phyloP scores from a whole-genome alignment of 371 early-diverging fungal species.

The Syncephalastrum racemosum region DNA sequence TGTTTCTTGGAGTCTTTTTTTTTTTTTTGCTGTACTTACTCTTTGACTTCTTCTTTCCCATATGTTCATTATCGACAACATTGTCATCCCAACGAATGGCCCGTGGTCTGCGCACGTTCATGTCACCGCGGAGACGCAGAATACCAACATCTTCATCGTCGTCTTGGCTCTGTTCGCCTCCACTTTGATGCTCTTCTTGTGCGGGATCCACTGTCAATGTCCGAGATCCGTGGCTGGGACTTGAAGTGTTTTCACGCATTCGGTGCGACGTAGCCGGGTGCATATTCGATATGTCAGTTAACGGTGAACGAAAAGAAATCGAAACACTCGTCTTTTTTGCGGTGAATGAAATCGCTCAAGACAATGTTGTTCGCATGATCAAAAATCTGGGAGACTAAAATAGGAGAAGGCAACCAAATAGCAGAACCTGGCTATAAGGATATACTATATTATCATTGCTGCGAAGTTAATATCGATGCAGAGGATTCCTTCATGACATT shows the following conservation, averaged over 20 bases:
- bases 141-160: constrained; percentile 42
- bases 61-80: constrained; percentile 86
- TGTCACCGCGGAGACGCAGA: constrained; percentile 53
- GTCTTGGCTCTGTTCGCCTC: constrained; percentile 4
- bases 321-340: too few species aligned
- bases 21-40: too few species aligned
- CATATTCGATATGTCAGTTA: not conserved
- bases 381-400: too few species aligned
- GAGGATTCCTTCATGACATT: too few species aligned
- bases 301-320: too few species aligned
- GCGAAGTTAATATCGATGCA: too few species aligned
- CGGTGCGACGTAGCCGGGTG: constrained; percentile 16
- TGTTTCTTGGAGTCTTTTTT: not conserved
- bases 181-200: constrained; percentile 10
- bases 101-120: constrained; percentile 38
- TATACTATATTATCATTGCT: too few species aligned
- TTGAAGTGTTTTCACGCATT: constrained; percentile 25
- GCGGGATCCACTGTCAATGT: constrained; percentile 35
- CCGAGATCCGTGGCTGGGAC: constrained; percentile 38
- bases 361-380: too few species aligned
- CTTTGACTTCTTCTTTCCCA: constrained; percentile 84
- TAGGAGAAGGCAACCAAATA: too few species aligned
- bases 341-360: too few species aligned
- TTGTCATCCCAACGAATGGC: constrained; percentile 80
- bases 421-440: too few species aligned